Base-by-base conservation (phyloP, 2,329 filamentous ascomycete species). In the Colletotrichum coccodes region DNA sequence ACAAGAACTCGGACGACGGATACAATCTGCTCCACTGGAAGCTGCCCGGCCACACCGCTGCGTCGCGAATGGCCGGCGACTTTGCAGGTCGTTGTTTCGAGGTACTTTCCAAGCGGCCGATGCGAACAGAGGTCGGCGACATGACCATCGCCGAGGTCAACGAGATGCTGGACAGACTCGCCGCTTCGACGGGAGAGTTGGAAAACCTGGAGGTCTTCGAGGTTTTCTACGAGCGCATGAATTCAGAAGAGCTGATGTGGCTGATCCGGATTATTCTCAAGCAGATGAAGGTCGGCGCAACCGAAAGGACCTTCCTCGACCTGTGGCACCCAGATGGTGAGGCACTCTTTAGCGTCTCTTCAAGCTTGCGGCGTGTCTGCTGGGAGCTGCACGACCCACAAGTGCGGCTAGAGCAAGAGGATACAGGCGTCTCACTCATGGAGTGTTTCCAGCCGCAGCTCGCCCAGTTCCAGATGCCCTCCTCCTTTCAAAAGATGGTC, bases 401-500 rank as follows among this genome's bases (percentile, higher is more conserved):
- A 42, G 79, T 93, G 12, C 88, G 92, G 4, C 85, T 99, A 3
- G 90, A 94, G 72, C 90, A 90, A 40, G 92, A 94, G 28, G 90
- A 94, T 60, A 87, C 90, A 1, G 91, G 92, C 0, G 90, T 98
- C 16, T 84, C 87, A 2, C 82, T 98, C 38, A 97, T 98, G 94
- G 92, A 96, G 75, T 98, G 94, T 77, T 98, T 98, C 76, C 95
- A 98, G 76, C 96, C 96, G 6, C 96, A 98, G 79, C 86, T 99
- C 40, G 96, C 96, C 5, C 93, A 96, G 72, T 98, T 97, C 71
- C 94, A 98, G 78, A 92, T 93, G 85, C 88, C 93, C 38, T 90
- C 91, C 0, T 86, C 84, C 2, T 94, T 97, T 73, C 88, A 94
- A 62, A 92, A 90, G 76, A 94, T 97, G 88, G 89, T 97, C 1